Base-by-base conservation (phyloP, 2,329 filamentous ascomycete genomes). In the Boeremia exigua region DNA sequence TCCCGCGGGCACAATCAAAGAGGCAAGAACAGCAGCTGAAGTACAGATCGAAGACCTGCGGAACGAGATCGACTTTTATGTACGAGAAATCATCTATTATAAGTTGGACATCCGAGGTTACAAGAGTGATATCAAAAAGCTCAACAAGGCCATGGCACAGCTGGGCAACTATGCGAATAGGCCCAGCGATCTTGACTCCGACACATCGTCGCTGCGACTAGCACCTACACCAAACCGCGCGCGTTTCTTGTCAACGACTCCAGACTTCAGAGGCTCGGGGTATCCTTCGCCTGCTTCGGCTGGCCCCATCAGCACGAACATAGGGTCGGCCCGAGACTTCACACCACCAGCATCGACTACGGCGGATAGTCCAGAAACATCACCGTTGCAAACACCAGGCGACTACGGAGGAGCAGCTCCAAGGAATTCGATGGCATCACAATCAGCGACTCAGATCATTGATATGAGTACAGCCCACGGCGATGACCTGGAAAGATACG, bases 21-120 rank as follows among this genome's bases (percentile, higher is more conserved):
- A 43, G 14, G 25, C 54, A n/a, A 10, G 23, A 9, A 48, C 54
- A 6, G 54, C 62, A 8, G 46, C 44, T 2, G 59, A 72, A 17
- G 60, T 59, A 3, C 60, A 54, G 8, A 48, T 73, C 3, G 57
- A 65, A 33, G 65, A 67, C 29, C 59, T 81, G 45, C 74, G 73
- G 42, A 68, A 70, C 46, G 76, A 78, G 49, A 73, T 79, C 11
- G 72, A 75, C 27, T 75, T 77, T 56, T 78, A 80, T 48, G 69
- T 81, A 30, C 66, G 76, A n/a, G 79, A 82, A 43, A 80, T 80
- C 49, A 76, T 81, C 23, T 72, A 79, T 45, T 81, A 80, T 69
- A 81, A 81, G 61, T 73, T 81, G 28, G 80, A 82, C 48, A 73
- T 80, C 48, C 76, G 74, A 47, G 77, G 77, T 14, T 82, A 80